phyloP scores from a whole-genome alignment of 1,284 basidiomycete genomes.

The Cutaneotrichosporon sp. region DNA sequence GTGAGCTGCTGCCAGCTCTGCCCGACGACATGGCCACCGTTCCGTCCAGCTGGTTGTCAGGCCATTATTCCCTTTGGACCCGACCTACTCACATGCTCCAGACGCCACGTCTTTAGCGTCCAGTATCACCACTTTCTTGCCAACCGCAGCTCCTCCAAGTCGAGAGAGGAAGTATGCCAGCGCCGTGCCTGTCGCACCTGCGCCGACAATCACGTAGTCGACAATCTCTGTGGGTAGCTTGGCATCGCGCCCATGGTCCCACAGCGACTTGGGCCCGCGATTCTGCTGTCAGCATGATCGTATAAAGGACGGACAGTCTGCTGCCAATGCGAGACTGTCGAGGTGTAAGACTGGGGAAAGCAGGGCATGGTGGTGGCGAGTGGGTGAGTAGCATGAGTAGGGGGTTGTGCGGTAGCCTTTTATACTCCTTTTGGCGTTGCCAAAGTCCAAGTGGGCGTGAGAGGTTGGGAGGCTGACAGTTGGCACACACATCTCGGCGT shows the following conservation, averaged over 20 bases:
- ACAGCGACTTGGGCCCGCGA: constrained; percentile 30
- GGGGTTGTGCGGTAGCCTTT: not conserved
- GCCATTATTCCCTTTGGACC: too few species aligned
- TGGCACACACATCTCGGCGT: not conserved
- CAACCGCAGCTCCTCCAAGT: constrained; percentile 24
- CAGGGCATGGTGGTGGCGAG: not conserved
- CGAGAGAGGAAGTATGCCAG: constrained; percentile 42
- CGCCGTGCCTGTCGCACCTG: constrained; percentile 26
- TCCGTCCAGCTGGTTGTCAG: constrained; percentile 31
- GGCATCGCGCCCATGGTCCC: constrained; percentile 29
- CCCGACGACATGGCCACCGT: constrained; percentile 47
- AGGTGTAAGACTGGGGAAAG: constrained; percentile 15
- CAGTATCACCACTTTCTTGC: constrained; percentile 36
- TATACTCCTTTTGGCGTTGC: not conserved
- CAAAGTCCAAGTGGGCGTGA: too few species aligned
- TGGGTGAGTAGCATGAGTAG: not conserved
- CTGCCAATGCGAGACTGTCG: constrained; percentile 20
- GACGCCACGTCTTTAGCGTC: constrained; percentile 47
- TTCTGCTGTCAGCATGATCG: constrained; percentile 17
- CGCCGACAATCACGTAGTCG: constrained; percentile 37
- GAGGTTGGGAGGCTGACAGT: not conserved
- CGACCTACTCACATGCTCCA: constrained; percentile 37
- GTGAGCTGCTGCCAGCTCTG: constrained; percentile 30
- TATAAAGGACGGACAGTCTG: constrained; percentile 3
- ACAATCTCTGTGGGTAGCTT: constrained; percentile 23